phyloP scores from a whole-genome alignment of 2,329 filamentous ascomycete species.

The Xylaria sp. region DNA sequence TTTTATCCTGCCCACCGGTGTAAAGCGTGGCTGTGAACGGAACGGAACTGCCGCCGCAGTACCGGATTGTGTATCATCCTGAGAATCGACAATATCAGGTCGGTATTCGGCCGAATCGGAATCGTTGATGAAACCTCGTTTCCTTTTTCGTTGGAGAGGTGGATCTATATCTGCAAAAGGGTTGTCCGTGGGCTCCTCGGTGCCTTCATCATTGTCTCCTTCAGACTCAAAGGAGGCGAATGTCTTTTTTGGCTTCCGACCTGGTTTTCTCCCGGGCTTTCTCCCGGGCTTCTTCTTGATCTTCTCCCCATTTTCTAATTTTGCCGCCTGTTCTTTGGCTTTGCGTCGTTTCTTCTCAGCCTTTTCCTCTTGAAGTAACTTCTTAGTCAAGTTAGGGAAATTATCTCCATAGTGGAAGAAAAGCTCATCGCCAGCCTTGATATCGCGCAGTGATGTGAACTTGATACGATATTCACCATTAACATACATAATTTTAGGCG shows the following conservation, averaged over 20 bases:
- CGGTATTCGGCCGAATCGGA: constrained; percentile 47
- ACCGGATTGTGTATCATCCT: constrained; percentile 43
- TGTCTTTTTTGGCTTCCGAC: constrained; percentile 49
- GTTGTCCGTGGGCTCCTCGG: constrained; percentile 42
- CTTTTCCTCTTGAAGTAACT: constrained; percentile 59
- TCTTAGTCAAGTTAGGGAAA: constrained; percentile 70
- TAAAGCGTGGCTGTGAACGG: constrained; percentile 13
- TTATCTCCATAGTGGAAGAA: constrained; percentile 84
- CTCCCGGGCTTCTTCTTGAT: constrained; percentile 47
- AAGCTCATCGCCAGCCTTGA: constrained; percentile 78
- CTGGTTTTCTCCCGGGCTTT: constrained; percentile 47
- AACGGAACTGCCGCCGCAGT: constrained; percentile 24
- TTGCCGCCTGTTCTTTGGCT: constrained; percentile 45
- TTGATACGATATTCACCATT: constrained; percentile 82
- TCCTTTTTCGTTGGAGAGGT: constrained; percentile 44
- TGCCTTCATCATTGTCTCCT: constrained; percentile 44
- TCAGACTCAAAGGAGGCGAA: constrained; percentile 47
- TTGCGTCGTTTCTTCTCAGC: constrained; percentile 50
- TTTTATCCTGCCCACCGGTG: constrained; percentile 24
- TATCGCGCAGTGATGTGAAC: constrained; percentile 74
- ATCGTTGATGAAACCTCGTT: constrained; percentile 41
- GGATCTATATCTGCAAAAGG: constrained; percentile 40
- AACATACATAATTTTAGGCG: constrained; percentile 74
- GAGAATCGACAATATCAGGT: constrained; percentile 41
- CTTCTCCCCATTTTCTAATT: constrained; percentile 42